These are phyloP conservation scores for Glarea lozoyensis DNA, from an alignment of 495 filamentous ascomycete species.

Conservation along the genomic window DNA sequence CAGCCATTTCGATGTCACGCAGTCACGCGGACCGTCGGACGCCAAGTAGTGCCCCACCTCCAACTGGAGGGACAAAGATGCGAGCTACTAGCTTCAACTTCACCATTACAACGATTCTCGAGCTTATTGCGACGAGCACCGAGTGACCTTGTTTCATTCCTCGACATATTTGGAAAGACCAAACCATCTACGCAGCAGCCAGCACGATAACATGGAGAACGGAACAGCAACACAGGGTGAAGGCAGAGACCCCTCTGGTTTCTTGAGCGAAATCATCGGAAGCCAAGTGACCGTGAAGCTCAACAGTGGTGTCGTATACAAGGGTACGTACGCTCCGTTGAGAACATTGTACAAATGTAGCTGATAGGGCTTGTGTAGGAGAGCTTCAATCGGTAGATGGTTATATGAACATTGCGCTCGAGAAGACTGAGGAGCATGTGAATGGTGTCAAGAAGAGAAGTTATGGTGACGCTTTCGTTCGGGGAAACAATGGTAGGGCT, in stretches of 20 bases:
- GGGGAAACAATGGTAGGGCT: conserved; percentile 84
- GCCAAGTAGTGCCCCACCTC: too few species aligned
- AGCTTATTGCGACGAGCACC: too few species aligned
- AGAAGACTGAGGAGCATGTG: conserved; percentile 87
- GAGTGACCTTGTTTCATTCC: too few species aligned
- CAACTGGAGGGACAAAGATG: too few species aligned
- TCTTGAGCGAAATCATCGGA: conserved; percentile 87
- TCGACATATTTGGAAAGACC: too few species aligned
- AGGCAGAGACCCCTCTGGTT: conserved; percentile 81
- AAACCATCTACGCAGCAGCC: too few species aligned
- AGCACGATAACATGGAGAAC: conserved; percentile 57
- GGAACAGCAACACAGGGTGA: conserved; percentile 49
- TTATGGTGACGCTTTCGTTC: conserved; percentile 93
- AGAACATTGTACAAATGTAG: conserved; percentile 3
- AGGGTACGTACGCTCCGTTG: conserved; percentile 47
- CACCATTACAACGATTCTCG: too few species aligned
- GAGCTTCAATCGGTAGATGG: conserved; percentile 95
- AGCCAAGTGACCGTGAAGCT: conserved; percentile 88
- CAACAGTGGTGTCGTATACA: conserved; percentile 92
- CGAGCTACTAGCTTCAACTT: too few species aligned
- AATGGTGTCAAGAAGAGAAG: conserved; percentile 68
- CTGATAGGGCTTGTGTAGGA: conserved; percentile 37
- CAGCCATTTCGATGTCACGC: too few species aligned
- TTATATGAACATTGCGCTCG: conserved; percentile 98
- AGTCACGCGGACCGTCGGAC: too few species aligned